Conservation (phyloP, 805 yeast species). For the Yarrowia sp. region DNA sequence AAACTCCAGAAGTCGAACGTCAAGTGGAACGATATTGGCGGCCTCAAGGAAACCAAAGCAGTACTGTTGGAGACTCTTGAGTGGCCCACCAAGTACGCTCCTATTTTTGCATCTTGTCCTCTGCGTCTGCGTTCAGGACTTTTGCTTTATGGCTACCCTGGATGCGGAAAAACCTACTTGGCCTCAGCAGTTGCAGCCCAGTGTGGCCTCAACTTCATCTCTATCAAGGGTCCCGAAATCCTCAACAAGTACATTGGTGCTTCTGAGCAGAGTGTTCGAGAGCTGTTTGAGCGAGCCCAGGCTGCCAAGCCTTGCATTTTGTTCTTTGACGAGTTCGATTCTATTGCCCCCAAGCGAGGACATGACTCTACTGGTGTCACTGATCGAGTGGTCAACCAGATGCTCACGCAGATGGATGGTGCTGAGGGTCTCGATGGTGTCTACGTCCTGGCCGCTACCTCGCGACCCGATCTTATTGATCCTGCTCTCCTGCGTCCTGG, state of each 20-base stretch:
- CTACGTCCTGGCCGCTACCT: slow-evolving; percentile 92
- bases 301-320: slow-evolving; percentile 91
- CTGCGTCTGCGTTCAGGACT: slow-evolving; percentile 85
- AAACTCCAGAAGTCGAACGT: slow-evolving; percentile 74
- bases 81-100: slow-evolving; percentile 97
- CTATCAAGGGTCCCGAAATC: slow-evolving; percentile 94
- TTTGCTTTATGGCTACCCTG: slow-evolving; percentile 91
- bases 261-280: slow-evolving; percentile 91
- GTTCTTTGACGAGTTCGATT: slow-evolving; percentile 94
- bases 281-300: slow-evolving; percentile 88
- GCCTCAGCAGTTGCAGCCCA: slow-evolving; percentile 94
- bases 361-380: slow-evolving; percentile 98
- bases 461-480: slow-evolving; percentile 93
- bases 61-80: slow-evolving; percentile 83
- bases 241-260: slow-evolving; percentile 96
- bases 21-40: slow-evolving; percentile 89
- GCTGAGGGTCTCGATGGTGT: slow-evolving; percentile 98
- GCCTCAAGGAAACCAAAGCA: slow-evolving; percentile 70
- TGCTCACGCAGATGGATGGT: slow-evolving; percentile 98
- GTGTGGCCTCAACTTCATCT: slow-evolving; percentile 89
- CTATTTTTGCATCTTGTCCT: slow-evolving; percentile 88
- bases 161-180: slow-evolving; percentile 91
- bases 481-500: slow-evolving; percentile 95
- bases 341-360: slow-evolving; percentile 96
- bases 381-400: slow-evolving; percentile 94